phyloP scores from a whole-genome alignment of 1,139 yeast genomes.

The Yamadazyma buinensis region DNA sequence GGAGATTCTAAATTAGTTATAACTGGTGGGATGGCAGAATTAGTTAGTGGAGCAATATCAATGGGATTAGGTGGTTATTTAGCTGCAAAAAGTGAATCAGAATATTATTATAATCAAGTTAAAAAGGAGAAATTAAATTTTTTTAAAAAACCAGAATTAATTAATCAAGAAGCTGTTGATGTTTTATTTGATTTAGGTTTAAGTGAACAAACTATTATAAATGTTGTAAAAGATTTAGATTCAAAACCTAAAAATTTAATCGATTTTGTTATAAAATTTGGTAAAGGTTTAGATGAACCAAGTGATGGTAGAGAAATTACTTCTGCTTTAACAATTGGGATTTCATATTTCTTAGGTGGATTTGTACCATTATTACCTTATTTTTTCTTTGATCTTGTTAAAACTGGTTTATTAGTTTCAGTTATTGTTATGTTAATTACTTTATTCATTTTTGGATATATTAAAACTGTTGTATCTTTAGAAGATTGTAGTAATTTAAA shows the following conservation, averaged over 20 bases:
- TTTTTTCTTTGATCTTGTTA: conserved; percentile 70
- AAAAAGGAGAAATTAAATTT: conserved; percentile 66
- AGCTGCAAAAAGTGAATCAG: conserved; percentile 77
- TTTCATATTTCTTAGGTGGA: conserved; percentile 74
- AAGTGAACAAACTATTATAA: conserved; percentile 59
- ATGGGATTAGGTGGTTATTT: conserved; percentile 84
- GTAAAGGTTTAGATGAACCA: conserved; percentile 77
- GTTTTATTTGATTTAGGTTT: conserved; percentile 69
- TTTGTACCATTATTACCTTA: conserved; percentile 78
- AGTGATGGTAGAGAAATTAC: conserved; percentile 75
- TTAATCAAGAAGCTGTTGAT: conserved; percentile 69
- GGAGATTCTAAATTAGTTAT: conserved; percentile 74
- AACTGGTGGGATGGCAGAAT: conserved; percentile 83
- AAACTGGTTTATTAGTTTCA: conserved; percentile 70
- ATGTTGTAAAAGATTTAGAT: conserved; percentile 67
- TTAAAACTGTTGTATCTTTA: conserved; percentile 80
- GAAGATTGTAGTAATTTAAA: conserved; percentile 60
- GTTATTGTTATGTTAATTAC: conserved; percentile 83
- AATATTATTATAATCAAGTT: conserved; percentile 68
- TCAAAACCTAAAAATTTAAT: conserved; percentile 63
- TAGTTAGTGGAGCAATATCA: conserved; percentile 78
- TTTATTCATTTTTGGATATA: conserved; percentile 79
- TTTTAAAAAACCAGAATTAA: conserved; percentile 58
- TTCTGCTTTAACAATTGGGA: conserved; percentile 73
- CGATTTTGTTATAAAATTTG: conserved; percentile 69